Conservation (phyloP, 2,329 filamentous ascomycete genomes). For the Pseudogymnoascus sp. region DNA sequence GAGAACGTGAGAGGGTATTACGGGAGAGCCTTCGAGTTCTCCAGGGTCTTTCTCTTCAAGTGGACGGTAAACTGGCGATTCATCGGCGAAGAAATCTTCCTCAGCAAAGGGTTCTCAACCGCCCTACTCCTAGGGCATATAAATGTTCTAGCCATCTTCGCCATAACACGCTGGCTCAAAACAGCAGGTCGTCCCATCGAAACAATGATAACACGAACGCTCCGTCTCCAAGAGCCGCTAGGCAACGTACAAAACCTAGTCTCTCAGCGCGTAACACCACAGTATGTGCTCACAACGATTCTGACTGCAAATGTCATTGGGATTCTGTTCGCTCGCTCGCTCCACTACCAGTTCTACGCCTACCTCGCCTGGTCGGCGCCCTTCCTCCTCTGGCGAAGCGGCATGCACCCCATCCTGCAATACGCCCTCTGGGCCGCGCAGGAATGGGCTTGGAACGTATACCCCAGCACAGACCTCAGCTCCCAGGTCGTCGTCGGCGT, state of each 20-base stretch:
- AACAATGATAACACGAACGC: constrained; percentile 31
- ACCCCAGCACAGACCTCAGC: constrained; percentile 56
- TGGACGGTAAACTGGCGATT: constrained; percentile 99
- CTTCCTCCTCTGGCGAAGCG: constrained; percentile 58
- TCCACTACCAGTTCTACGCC: constrained; percentile 70
- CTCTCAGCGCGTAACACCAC: constrained; percentile 42
- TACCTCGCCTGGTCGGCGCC: constrained; percentile 68
- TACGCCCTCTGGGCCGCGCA: constrained; percentile 54
- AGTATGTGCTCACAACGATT: constrained; percentile 54
- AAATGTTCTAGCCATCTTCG: constrained; percentile 47
- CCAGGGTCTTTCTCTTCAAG: constrained; percentile 84
- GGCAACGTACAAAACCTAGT: constrained; percentile 37
- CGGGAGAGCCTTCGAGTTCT: constrained; percentile 79
- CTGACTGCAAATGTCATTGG: constrained; percentile 57
- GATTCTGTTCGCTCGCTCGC: constrained; percentile 58
- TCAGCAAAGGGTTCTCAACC: constrained; percentile 55
- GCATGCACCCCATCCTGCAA: constrained; percentile 49
- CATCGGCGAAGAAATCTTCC: constrained; percentile 72
- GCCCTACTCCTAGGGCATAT: constrained; percentile 47
- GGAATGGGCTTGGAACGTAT: constrained; percentile 69
- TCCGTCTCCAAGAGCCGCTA: constrained; percentile 27
- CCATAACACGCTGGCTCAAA: constrained; percentile 49
- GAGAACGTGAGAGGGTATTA: constrained; percentile 64
- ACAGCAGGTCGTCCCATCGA: constrained; percentile 44
- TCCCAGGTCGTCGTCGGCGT: constrained; percentile 61